phyloP scores from a whole-genome alignment of 768 basidiomycete genomes.

The Daedaleopsis nitida region DNA sequence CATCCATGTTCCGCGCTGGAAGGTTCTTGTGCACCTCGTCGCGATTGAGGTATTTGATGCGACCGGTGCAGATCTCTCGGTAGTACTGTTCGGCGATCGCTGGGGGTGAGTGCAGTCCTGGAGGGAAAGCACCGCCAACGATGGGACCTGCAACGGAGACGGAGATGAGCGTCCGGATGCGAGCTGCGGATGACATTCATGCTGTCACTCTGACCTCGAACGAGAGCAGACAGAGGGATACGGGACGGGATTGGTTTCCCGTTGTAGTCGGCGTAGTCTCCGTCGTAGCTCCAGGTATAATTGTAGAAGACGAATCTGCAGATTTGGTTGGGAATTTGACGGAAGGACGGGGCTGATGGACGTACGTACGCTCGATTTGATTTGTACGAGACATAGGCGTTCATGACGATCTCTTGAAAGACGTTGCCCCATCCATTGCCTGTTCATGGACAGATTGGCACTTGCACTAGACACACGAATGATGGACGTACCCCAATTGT shows the following conservation, averaged over 20 bases:
- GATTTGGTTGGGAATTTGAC: background rate
- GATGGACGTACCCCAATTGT: constrained; percentile 17
- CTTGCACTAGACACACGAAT: too few species aligned
- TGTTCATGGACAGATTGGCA: constrained; percentile 16
- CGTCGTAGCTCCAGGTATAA: constrained; percentile 53
- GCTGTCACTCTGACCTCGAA: constrained; percentile 37
- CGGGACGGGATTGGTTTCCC: constrained; percentile 52
- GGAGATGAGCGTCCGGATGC: background rate
- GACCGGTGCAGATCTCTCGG: constrained; percentile 40
- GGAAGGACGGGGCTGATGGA: background rate
- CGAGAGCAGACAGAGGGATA: constrained; percentile 55
- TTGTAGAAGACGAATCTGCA: constrained; percentile 55
- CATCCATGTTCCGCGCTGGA: constrained; percentile 29
- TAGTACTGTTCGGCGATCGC: constrained; percentile 42
- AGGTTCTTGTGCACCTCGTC: constrained; percentile 30
- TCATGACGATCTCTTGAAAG: constrained; percentile 59
- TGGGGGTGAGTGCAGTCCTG: constrained; percentile 33
- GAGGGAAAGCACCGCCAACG: constrained; percentile 41
- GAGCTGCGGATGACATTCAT: background rate
- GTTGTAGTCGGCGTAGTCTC: constrained; percentile 47
- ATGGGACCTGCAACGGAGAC: constrained; percentile 38
- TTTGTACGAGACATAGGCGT: constrained; percentile 49
- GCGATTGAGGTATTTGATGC: constrained; percentile 30
- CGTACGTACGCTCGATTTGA: constrained; percentile 49
- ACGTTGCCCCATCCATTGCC: constrained; percentile 63